A percentile compares a stretch with the other conserved stretches of the same genome.
Conservation (phyloP, 345 rosid genomes). For the Crucihimalaya himalaica region DNA sequence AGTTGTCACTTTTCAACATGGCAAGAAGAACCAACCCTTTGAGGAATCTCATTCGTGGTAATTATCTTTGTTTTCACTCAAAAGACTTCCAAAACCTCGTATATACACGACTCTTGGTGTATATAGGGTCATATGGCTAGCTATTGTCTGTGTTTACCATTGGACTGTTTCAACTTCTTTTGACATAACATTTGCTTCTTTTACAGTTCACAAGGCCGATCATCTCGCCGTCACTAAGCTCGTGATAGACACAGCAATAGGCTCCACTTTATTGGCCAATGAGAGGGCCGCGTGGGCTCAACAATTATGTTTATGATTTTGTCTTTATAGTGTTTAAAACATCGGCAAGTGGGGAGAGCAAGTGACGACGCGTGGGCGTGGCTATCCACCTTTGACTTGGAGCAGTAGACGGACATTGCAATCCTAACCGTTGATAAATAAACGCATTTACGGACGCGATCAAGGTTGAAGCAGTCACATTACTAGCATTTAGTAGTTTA, state of each 20-base stretch:
- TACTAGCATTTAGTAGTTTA: background rate
- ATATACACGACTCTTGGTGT: too few relatives aligned
- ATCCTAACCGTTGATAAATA: slow-evolving; percentile 12
- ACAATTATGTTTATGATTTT: background rate
- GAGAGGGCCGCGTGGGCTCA: background rate
- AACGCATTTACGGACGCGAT: slow-evolving; percentile 15
- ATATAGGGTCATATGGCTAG: background rate
- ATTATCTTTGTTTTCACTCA: background rate
- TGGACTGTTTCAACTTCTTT: background rate
- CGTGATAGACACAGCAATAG: background rate
- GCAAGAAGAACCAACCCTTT: background rate
- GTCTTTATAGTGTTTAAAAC: background rate
- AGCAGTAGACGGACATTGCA: slow-evolving; percentile 2
- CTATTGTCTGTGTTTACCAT: background rate
- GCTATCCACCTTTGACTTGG: background rate
- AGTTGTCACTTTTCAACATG: background rate
- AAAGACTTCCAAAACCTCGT: background rate
- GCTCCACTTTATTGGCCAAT: slow-evolving; percentile 12
- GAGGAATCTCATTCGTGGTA: background rate
- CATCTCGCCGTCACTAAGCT: slow-evolving; percentile 27
- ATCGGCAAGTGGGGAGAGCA: slow-evolving; percentile 15
- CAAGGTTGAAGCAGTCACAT: slow-evolving; percentile 21
- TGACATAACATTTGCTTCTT: background rate
- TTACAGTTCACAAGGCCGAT: slow-evolving; percentile 16
- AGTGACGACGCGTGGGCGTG: slow-evolving; percentile 12